Conservation (phyloP, 179 eudicot species). For the Corrigiola litoralis region DNA sequence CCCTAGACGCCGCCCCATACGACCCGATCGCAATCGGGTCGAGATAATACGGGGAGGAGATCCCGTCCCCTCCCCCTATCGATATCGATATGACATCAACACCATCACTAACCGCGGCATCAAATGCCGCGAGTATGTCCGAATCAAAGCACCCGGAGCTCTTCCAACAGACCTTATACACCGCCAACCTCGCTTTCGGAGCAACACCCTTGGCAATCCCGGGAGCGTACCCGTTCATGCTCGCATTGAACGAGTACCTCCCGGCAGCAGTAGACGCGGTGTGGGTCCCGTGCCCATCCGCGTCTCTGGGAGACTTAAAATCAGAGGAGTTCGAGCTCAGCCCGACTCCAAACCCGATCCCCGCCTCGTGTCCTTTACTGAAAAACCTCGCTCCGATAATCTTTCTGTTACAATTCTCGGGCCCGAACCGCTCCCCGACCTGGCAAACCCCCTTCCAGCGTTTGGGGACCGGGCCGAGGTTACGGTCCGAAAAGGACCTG, state of each 20-base stretch:
- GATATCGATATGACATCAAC: constrained; percentile 91
- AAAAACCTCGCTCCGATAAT: constrained; percentile 80
- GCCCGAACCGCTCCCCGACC: constrained; percentile 40
- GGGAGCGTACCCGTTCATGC: constrained; percentile 73
- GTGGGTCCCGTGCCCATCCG: constrained; percentile 97
- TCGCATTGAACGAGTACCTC: constrained; percentile 62
- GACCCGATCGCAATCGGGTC: constrained; percentile 97
- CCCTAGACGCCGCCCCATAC: constrained; percentile 76
- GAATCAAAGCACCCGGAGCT: constrained; percentile 86
- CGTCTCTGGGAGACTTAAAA: constrained; percentile 73
- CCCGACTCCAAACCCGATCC: constrained; percentile 30
- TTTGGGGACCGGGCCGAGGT: constrained; percentile 72
- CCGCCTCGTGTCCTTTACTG: constrained; percentile 69
- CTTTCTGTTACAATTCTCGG: constrained; percentile 55
- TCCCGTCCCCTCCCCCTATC: constrained; percentile 91
- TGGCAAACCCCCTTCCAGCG: constrained; percentile 80
- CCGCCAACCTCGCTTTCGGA: constrained; percentile 80
- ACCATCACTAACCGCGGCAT: constrained; percentile 79
- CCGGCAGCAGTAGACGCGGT: constrained; percentile 98
- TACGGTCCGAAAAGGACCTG: constrained; percentile 71
- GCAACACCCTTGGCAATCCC: constrained; percentile 97
- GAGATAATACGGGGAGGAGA: constrained; percentile 82
- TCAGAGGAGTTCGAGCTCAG: constrained; percentile 41
- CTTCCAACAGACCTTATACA: constrained; percentile 93
- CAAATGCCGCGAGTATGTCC: constrained; percentile 85